Base-by-base conservation (phyloP, 441 rosid species). In the Manihot esculenta region DNA sequence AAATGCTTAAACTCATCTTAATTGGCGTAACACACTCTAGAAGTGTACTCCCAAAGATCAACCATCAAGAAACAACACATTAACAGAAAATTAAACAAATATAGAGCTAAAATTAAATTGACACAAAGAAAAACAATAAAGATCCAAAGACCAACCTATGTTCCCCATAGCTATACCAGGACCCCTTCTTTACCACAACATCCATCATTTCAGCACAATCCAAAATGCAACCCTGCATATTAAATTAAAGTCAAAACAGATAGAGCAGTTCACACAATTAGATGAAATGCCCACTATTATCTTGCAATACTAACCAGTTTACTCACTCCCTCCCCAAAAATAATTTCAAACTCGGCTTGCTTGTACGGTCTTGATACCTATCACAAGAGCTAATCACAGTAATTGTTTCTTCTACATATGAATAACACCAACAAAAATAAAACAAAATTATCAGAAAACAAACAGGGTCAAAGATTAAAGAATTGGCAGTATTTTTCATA, bases 121-220 rank as follows among this genome's bases (percentile, higher is more conserved):
- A 13, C 18, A 48, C 14, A 18, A 58, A 17, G 20, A 72, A 60
- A 62, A 21, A 26, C 11, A 62, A 51, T 18, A 62, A 26, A 74
- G 55, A 49, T 67, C 54, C 23, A 55, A 75, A 54, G 69, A 65
- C 82, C 42, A 24, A 92, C 99, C 93, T 90, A 44, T 86, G 91
- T 65, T 94, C 99, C 67, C 89, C 96, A 64, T 84, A 92, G 79
- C 97, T 92, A 82, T 94, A 94, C 99, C 99, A 94, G 70, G 99
- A 86, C 44, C 99, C 97, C 68, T 92, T 94, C 84, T 89, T 94
- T 21, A 85, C 80, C 63, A 90, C 94, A 70, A 89, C 82, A 77
- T 89, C 92, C 92, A 90, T 85, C 78, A 81, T 78, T 69, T 94
- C 97, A 72, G 97, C 97, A 78, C 94, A 88, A 81, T 92, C 99